These are phyloP conservation scores for Climacium dendroides DNA, from an alignment of 225 moss, liverwort and hornwort genomes.

Conservation along the genomic window DNA sequence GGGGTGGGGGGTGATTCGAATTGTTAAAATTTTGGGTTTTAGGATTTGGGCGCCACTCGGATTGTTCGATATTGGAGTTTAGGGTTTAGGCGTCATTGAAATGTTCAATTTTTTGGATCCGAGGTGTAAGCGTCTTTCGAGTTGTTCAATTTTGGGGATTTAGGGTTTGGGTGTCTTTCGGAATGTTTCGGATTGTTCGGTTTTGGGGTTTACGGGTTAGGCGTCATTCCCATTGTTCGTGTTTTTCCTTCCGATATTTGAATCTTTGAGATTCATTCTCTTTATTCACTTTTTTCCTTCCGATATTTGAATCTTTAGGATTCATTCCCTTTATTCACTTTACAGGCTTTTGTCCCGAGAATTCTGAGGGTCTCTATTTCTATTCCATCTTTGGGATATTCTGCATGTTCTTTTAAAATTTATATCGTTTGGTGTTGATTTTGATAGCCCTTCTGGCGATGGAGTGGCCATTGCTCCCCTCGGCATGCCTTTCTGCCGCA, in stretches of 20 bases:
- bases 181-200: neutral
- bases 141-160: neutral
- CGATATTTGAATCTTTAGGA: neutral
- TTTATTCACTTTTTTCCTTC: neutral
- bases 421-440: neutral
- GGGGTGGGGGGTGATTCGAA: neutral
- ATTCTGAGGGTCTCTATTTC: neutral
- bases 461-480: neutral
- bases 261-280: neutral
- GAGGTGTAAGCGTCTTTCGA: neutral
- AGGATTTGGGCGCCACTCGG: neutral
- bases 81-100: neutral
- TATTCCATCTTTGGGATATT: neutral
- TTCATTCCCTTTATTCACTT: neutral
- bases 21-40: neutral
- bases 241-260: neutral
- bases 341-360: no score
- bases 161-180: rapidly evolving
- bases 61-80: neutral
- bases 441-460: neutral
- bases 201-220: neutral
- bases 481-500: neutral
- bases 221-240: neutral
- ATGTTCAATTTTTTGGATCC: neutral
- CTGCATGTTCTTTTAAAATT: neutral